These are phyloP conservation scores for Triticum timopheevii DNA, from an alignment of 176 grass and related monocot species.

Conservation along the genomic window DNA sequence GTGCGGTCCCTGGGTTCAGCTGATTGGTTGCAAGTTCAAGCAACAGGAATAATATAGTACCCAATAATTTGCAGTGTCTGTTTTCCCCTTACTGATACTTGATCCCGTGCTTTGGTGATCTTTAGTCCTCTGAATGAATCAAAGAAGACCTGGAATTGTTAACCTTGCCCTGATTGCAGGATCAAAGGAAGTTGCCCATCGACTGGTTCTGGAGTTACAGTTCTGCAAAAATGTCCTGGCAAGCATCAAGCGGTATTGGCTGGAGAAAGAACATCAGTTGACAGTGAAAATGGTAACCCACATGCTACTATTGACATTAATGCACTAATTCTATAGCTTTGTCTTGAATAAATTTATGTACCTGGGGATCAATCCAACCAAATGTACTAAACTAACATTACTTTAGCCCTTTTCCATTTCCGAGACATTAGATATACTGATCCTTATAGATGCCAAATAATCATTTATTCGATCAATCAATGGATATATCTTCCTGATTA, in stretches of 20 bases:
- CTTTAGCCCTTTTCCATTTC: neutral
- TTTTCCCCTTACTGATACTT: neutral
- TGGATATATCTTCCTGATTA: neutral
- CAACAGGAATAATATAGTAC: neutral
- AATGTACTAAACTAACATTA: neutral
- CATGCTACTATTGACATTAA: neutral
- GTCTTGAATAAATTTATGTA: neutral
- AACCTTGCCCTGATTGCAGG: constrained; percentile 51
- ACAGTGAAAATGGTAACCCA: neutral
- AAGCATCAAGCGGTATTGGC: neutral
- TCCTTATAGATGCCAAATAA: neutral
- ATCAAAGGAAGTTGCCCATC: constrained; percentile 39
- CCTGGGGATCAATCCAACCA: too few relatives aligned
- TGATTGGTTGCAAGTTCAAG: neutral
- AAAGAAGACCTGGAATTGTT: constrained; percentile 24
- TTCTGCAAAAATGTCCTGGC: constrained; percentile 13
- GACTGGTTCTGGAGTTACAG: constrained; percentile 39
- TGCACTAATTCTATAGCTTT: neutral
- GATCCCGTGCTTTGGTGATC: neutral
- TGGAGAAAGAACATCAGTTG: neutral
- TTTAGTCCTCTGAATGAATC: neutral
- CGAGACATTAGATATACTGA: neutral
- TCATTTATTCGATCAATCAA: neutral
- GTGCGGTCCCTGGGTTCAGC: neutral
- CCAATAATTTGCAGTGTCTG: neutral